Percentiles rank a stretch among this genome's conserved stretches.
Evolutionary conservation across 805 yeast genomes (phyloP).

Genomic region (Pichia ethanolica): DNA sequence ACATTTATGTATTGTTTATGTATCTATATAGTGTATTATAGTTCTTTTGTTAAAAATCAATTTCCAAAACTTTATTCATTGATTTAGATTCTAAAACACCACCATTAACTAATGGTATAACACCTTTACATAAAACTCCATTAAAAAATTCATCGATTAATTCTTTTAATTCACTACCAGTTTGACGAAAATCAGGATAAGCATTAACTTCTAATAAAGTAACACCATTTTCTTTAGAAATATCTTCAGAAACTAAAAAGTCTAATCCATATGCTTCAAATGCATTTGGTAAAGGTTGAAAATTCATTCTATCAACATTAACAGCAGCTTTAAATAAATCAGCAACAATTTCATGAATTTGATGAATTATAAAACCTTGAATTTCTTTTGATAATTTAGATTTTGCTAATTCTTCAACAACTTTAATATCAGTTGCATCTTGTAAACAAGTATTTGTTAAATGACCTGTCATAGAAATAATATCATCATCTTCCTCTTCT

Average conservation of each 20-base stretch:
- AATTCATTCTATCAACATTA: conserved; percentile 74
- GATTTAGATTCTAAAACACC: neutral
- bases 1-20: too few species aligned
- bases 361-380: conserved; percentile 38
- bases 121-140: conserved; percentile 35
- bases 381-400: conserved; percentile 32
- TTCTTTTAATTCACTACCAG: conserved; percentile 67
- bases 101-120: conserved; percentile 11
- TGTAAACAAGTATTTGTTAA: conserved; percentile 93
- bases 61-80: conserved; percentile 11
- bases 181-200: conserved; percentile 94
- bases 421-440: conserved; percentile 26
- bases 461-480: conserved; percentile 58
- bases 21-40: too few species aligned
- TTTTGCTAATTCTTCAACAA: conserved; percentile 56
- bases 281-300: conserved; percentile 73
- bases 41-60: neutral
- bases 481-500: conserved; percentile 15
- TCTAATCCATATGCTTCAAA: conserved; percentile 88
- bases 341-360: conserved; percentile 52
- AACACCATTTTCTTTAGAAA: conserved; percentile 31
- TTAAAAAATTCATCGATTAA: conserved; percentile 63
- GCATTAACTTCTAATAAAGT: conserved; percentile 79
- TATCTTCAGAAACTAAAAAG: conserved; percentile 58
- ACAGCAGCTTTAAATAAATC: conserved; percentile 80